Conservation (phyloP, 192 early-diverging fungal species). For the Umbelopsis sp. region DNA sequence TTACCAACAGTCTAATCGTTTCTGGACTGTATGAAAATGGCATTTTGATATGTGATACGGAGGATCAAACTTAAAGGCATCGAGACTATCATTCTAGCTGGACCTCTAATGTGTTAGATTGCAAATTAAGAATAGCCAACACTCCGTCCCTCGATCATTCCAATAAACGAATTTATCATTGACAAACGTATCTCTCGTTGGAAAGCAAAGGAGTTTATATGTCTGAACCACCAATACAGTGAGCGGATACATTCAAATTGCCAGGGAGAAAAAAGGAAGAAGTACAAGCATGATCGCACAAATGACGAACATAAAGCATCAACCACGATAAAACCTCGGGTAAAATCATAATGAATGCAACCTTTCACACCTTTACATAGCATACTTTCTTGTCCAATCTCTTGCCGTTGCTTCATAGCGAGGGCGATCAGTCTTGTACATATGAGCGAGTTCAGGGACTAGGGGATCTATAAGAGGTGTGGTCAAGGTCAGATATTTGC, state of each 20-base stretch:
- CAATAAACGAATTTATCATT: not conserved
- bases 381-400: conserved; percentile 96
- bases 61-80: not conserved
- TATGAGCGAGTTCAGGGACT: conserved; percentile 96
- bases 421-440: conserved; percentile 93
- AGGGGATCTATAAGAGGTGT: conserved; percentile 77
- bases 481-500: not conserved
- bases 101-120: too few relatives aligned
- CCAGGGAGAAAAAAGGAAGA: conserved; percentile 19
- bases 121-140: not conserved
- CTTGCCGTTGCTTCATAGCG: conserved; percentile 88
- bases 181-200: not conserved
- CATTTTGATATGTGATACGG: conserved; percentile 20
- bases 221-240: not conserved
- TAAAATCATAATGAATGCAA: conserved; percentile 14
- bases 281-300: conserved; percentile 16
- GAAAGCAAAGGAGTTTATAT: conserved; percentile 20
- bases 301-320: conserved; percentile 8
- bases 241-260: conserved; percentile 9
- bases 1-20: conserved; percentile 11
- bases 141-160: not conserved
- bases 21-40: conserved; percentile 23
- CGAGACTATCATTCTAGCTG: not conserved
- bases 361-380: conserved; percentile 33
- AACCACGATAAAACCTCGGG: conserved; percentile 8